phyloP scores from a whole-genome alignment of 129 eudicot genomes.

The Chrysanthemum lavandulifolium region DNA sequence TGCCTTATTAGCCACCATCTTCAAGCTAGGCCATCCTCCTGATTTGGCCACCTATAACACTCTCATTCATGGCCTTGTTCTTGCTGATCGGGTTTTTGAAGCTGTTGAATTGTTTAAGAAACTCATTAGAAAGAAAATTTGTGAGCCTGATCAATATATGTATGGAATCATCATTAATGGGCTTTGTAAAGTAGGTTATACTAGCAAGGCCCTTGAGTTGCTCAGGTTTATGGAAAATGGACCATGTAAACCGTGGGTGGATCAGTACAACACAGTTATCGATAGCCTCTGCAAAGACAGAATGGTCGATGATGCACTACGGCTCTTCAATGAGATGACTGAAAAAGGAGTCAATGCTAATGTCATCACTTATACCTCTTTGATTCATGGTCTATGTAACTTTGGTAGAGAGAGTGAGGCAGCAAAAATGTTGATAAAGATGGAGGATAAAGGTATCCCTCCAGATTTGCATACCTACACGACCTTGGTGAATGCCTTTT shows the following conservation, averaged over 20 bases:
- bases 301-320: constrained; percentile 37
- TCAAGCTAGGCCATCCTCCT: constrained; percentile 13
- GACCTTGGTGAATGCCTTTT: constrained; percentile 30
- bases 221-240: constrained; percentile 30
- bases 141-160: constrained; percentile 34
- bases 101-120: constrained; percentile 35
- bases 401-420: constrained; percentile 30
- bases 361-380: constrained; percentile 38
- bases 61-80: constrained; percentile 39
- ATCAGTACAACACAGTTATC: constrained; percentile 27
- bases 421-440: constrained; percentile 15
- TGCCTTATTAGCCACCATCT: too few relatives aligned
- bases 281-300: constrained; percentile 36
- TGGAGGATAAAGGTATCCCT: constrained; percentile 28
- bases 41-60: constrained; percentile 28
- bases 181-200: constrained; percentile 35
- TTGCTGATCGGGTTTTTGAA: constrained; percentile 17
- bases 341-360: constrained; percentile 31
- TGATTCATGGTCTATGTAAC: constrained; percentile 43
- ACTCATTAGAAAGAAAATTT: constrained; percentile 1
- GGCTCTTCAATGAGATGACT: constrained; percentile 30
- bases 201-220: constrained; percentile 33
- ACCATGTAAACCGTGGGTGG: constrained; percentile 23
- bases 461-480: constrained; percentile 17
- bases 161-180: constrained; percentile 38